Conservation (phyloP, 2,329 filamentous ascomycete genomes). For the Fusarium verticillioides region DNA sequence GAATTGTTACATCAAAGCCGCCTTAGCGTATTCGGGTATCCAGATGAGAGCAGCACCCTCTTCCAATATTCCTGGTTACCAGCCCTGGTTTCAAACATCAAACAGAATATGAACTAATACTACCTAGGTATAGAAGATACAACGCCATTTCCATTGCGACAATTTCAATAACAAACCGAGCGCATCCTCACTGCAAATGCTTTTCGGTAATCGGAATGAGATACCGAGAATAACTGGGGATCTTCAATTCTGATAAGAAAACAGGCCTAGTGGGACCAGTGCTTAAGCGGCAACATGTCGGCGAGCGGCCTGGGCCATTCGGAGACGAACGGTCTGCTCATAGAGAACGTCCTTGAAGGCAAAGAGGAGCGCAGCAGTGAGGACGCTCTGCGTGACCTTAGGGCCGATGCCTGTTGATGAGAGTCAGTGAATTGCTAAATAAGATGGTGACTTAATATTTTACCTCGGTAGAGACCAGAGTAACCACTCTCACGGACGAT, state of each 20-base stretch:
- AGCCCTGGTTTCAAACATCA: constrained; percentile 3
- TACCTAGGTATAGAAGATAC: constrained; percentile 7
- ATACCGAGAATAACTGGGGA: constrained; percentile 11
- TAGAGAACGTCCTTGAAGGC: constrained; percentile 98
- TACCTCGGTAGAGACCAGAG: constrained; percentile 90
- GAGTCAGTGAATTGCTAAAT: constrained; percentile 7
- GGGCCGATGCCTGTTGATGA: constrained; percentile 80
- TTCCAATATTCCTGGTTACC: constrained; percentile 10
- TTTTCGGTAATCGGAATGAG: constrained; percentile 18
- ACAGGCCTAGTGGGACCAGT: neutral
- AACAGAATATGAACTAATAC: constrained; percentile 9
- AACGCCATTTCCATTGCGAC: constrained; percentile 26
- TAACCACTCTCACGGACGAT: constrained; percentile 94
- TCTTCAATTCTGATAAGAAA: constrained; percentile 15
- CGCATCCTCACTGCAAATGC: constrained; percentile 27
- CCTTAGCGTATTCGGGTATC: constrained; percentile 41
- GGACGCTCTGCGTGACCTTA: constrained; percentile 95
- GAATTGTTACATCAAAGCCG: constrained; percentile 35
- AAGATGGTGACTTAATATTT: constrained; percentile 46
- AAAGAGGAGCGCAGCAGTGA: constrained; percentile 96
- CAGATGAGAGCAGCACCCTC: constrained; percentile 37
- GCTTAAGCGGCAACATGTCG: constrained; percentile 51
- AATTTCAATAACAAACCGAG: constrained; percentile 18
- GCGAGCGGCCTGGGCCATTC: constrained; percentile 57
- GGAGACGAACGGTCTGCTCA: constrained; percentile 77